A percentile compares a stretch with the other conserved stretches of the same genome.
Evolutionary conservation across 1,284 basidiomycete genomes (phyloP).

Genomic region (Naganishia cerealis): DNA sequence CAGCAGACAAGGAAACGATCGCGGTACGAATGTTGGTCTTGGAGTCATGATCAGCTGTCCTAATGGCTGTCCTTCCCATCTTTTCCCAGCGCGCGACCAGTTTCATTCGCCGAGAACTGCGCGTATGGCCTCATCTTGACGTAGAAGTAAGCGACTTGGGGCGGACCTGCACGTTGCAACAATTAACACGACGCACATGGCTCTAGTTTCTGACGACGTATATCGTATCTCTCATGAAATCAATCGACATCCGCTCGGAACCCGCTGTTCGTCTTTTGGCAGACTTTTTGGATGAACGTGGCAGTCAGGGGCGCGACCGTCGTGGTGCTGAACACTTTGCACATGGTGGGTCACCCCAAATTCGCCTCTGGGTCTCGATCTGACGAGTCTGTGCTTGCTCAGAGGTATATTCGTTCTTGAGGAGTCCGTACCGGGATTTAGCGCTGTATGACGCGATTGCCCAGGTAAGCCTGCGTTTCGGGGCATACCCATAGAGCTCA

Average conservation of each 20-base stretch:
- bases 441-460: conserved; percentile 74
- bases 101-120: conserved; percentile 78
- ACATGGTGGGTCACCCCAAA: conserved; percentile 62
- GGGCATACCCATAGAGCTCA: not conserved
- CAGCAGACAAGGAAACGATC: conserved; percentile 68
- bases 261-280: conserved; percentile 74
- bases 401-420: conserved; percentile 81
- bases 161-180: not conserved
- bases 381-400: conserved; percentile 35
- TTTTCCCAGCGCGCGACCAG: conserved; percentile 63
- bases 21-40: conserved; percentile 12
- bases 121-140: conserved; percentile 77
- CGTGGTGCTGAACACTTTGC: conserved; percentile 82
- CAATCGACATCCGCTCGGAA: conserved; percentile 82
- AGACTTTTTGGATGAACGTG: conserved; percentile 72
- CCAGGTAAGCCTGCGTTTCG: conserved; percentile 61
- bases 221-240: conserved; percentile 77
- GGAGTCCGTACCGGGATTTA: conserved; percentile 79
- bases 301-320: conserved; percentile 61
- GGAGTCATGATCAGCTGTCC: no score
- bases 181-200: conserved; percentile 56
- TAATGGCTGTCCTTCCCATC: not conserved
- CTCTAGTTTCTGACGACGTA: conserved; percentile 62
- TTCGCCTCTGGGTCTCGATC: not conserved
- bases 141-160: conserved; percentile 64